Base-by-base conservation (phyloP, 1,284 basidiomycete genomes). In the Gymnopus androsaceus region DNA sequence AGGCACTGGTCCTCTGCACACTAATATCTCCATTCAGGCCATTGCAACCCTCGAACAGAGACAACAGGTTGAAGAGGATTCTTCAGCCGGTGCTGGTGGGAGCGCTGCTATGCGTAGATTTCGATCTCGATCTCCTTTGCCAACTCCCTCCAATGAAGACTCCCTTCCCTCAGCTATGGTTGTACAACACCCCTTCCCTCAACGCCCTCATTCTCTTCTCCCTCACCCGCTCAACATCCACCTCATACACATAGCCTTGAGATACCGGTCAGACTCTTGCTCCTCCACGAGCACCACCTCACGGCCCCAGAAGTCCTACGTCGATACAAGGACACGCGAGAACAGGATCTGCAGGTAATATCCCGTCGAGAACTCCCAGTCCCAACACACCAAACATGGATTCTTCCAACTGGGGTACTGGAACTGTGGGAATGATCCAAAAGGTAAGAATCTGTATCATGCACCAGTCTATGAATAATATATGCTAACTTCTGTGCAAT, bases 271-370 rank as follows among this genome's bases (percentile, higher is more conserved):
- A 50, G 28, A 45, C 44, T 21, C 51, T 56, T 17, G 83, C 81
- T 0, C 84, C 85, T 2, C 87, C 88, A 2, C 87, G 83, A 25
- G 78, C 80, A 14, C 81, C 82, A 1, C 85, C 85, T 1, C 77
- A 86, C 55, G 88, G 88, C 1, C 88, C 88, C 30, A 85, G 87
- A 17, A 81, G 78, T 0, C 87, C 84, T 4, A 76, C 75, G 3
- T 83, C 86, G 15, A 28, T 25, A 33, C 44, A 46, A 19, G 27
- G 27, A 15, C 44, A 42, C 44, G 23, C 47, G 3, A 41, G 46
- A 17, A 41, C 54, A 17, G 45, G 45, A 23, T 49, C 45, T 19
- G 41, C 41, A 3, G 37, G 33, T 3, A 27, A n/a, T 14, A 23
- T 44, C 5, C 19, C 52, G 11, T 76, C 76, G 23, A 63, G 59